Conservation (phyloP, 1,139 yeast genomes). For the Saccharomyces hybrid region DNA sequence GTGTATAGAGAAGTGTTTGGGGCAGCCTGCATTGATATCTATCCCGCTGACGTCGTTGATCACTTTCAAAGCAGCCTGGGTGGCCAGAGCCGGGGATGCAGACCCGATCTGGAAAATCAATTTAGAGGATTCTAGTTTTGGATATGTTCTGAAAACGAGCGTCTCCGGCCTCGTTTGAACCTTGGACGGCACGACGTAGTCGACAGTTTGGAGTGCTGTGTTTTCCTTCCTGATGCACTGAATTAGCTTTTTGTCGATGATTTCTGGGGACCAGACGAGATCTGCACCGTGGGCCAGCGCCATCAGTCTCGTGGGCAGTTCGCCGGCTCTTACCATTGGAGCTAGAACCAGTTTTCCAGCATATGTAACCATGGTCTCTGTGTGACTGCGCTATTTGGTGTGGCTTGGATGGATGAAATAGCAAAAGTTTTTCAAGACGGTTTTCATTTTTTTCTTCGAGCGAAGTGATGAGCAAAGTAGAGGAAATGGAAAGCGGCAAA, state of each 20-base stretch:
- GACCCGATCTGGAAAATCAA: slow-evolving; percentile 89
- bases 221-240: slow-evolving; percentile 61
- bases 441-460: neutral
- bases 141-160: slow-evolving; percentile 64
- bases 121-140: slow-evolving; percentile 51
- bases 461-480: neutral
- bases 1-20: slow-evolving; percentile 81
- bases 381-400: neutral
- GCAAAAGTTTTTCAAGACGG: slow-evolving; percentile 1
- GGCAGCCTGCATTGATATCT: slow-evolving; percentile 94
- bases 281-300: slow-evolving; percentile 84
- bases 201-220: slow-evolving; percentile 49
- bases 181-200: slow-evolving; percentile 37
- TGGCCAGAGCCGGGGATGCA: slow-evolving; percentile 75
- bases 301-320: slow-evolving; percentile 77
- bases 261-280: slow-evolving; percentile 93
- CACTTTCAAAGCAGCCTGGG: slow-evolving; percentile 72
- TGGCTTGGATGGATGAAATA: neutral
- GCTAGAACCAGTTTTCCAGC: slow-evolving; percentile 76
- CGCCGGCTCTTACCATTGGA: slow-evolving; percentile 96
- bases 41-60: slow-evolving; percentile 86
- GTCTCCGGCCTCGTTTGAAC: slow-evolving; percentile 36
- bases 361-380: neutral
- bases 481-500: neutral
- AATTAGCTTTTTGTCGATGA: slow-evolving; percentile 75